Evolutionary conservation across 2,329 filamentous ascomycete genomes (phyloP).

Genomic region (Pezizomycotina sp.): DNA sequence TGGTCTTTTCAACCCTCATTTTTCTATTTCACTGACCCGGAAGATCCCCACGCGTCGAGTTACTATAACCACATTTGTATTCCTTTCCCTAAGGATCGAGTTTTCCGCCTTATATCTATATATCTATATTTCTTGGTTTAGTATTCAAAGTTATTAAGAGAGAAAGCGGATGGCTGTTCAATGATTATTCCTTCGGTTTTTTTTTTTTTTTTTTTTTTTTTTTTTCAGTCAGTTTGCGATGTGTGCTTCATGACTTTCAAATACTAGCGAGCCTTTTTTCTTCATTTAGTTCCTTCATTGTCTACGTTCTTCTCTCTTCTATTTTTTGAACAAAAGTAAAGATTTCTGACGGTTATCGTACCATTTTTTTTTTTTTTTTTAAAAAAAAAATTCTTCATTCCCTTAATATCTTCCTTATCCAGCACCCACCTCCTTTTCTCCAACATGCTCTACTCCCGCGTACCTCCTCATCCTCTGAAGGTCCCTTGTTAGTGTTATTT

Average conservation of each 20-base stretch:
- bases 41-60: neutral
- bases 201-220: slow-evolving; percentile 4
- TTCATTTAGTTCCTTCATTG: too few relatives aligned
- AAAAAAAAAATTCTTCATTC: too few relatives aligned
- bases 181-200: neutral
- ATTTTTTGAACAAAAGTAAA: too few relatives aligned
- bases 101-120: slow-evolving; percentile 5
- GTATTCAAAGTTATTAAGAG: slow-evolving; percentile 2
- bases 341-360: too few relatives aligned
- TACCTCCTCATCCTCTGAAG: neutral
- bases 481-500: slow-evolving; percentile 3
- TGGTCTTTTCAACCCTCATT: slow-evolving; percentile 1
- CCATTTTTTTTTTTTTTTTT: too few relatives aligned
- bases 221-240: slow-evolving; percentile 2
- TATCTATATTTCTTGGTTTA: slow-evolving; percentile 8
- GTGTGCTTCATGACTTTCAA: slow-evolving; percentile 4
- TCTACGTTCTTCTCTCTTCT: too few relatives aligned
- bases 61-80: slow-evolving; percentile 1
- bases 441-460: too few relatives aligned
- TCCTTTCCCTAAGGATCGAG: neutral
- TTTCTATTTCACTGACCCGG: slow-evolving; percentile 3
- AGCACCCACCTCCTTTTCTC: too few relatives aligned
- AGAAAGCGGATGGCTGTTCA: slow-evolving; percentile 15
- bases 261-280: slow-evolving; percentile 3
- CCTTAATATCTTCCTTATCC: too few relatives aligned